phyloP scores from a whole-genome alignment of 257 asterid genomes.

The Przewalskia tangutica region DNA sequence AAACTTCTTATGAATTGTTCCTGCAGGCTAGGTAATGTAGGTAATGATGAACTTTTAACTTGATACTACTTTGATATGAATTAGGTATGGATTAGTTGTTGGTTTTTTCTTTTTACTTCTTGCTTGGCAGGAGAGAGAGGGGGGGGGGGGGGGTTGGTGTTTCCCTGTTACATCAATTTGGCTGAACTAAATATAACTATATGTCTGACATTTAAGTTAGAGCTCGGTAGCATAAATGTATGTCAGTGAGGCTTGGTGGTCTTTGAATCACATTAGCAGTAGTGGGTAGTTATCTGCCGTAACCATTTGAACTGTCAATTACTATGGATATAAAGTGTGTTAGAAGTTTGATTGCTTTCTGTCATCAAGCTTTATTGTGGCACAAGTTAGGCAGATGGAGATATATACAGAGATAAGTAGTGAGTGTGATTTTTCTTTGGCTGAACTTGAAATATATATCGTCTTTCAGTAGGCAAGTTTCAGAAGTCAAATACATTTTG shows the following conservation, averaged over 20 bases:
- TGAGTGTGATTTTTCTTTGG: not conserved
- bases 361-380: not conserved
- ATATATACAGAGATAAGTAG: not conserved
- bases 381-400: not conserved
- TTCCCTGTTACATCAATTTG: not conserved
- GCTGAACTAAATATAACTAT: not conserved
- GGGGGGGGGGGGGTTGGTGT: not conserved
- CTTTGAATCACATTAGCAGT: not conserved
- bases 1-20: not conserved
- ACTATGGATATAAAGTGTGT: not conserved
- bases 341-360: not conserved
- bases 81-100: not conserved
- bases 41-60: not conserved
- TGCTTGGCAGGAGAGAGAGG: not conserved
- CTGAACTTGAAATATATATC: not conserved
- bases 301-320: not conserved
- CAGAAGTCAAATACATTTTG: not conserved
- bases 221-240: not conserved
- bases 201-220: not conserved
- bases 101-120: not conserved
- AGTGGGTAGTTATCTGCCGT: not conserved
- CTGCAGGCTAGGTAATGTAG: not conserved
- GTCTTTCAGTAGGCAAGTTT: not conserved
- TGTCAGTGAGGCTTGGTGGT: not conserved
- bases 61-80: not conserved